Evolutionary conservation across 257 asterid genomes (phyloP).

Genomic region (Fraxinus pennsylvanica): DNA sequence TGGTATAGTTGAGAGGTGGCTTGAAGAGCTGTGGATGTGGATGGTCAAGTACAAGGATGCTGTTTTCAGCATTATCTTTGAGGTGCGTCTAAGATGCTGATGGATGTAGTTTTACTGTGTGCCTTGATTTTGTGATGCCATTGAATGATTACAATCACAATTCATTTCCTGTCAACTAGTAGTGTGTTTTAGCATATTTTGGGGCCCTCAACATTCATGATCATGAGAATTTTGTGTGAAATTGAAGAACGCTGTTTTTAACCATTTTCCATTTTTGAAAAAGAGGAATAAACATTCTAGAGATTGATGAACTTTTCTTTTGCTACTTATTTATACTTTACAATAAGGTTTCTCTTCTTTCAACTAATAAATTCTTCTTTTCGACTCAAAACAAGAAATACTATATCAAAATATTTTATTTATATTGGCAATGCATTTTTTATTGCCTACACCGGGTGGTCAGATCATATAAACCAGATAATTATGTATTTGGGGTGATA

Average conservation of each 20-base stretch:
- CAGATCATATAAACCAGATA: neutral
- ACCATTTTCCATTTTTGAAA: neutral
- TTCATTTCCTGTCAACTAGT: slow-evolving; percentile 1
- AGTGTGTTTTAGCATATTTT: slow-evolving; percentile 7
- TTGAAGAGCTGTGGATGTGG: slow-evolving; percentile 86
- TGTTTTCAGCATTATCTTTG: slow-evolving; percentile 55
- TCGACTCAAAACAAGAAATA: too few relatives aligned
- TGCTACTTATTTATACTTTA: neutral
- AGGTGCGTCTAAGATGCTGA: slow-evolving; percentile 54
- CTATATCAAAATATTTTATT: neutral
- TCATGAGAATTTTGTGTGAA: slow-evolving; percentile 1
- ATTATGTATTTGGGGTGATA: neutral
- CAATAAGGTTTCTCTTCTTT: neutral
- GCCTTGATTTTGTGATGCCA: neutral
- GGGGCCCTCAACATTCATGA: slow-evolving; percentile 6
- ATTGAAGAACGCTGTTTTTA: neutral
- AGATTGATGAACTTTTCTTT: neutral
- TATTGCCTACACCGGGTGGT: neutral
- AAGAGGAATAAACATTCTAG: neutral
- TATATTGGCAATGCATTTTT: too few relatives aligned
- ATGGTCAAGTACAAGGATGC: slow-evolving; percentile 75
- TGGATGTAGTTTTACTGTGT: slow-evolving; percentile 16
- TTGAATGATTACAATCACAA: slow-evolving; percentile 7
- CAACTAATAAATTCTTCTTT: neutral
- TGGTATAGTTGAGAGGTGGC: slow-evolving; percentile 91